Percentiles rank a stretch among this genome's conserved stretches.
phyloP scores from a whole-genome alignment of 2,329 filamentous ascomycete genomes.

The Phyllosticta citriasiana region DNA sequence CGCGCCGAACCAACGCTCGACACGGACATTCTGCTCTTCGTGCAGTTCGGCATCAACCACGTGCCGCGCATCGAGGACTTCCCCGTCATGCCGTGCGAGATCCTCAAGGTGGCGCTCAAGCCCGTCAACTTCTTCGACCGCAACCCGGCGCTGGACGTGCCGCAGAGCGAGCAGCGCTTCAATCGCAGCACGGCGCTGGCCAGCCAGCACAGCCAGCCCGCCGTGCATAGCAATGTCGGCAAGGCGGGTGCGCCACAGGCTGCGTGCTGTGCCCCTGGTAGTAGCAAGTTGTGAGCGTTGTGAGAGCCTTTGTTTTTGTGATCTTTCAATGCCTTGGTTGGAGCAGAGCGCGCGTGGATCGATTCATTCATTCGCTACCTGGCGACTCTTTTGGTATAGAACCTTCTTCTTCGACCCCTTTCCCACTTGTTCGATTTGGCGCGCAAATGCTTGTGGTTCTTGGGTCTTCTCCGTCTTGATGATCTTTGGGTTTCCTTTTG shows the following conservation, averaged over 20 bases:
- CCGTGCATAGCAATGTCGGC: neutral
- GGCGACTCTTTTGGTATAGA: neutral
- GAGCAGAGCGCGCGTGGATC: no score
- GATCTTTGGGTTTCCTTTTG: no score
- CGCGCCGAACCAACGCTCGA: constrained; percentile 46
- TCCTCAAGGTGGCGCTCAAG: constrained; percentile 47
- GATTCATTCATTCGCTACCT: neutral
- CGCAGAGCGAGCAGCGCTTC: constrained; percentile 39
- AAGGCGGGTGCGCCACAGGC: neutral
- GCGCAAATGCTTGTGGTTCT: neutral
- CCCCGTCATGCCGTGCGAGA: constrained; percentile 50
- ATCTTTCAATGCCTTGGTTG: no score
- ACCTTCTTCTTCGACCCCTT: neutral
- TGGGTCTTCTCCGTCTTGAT: neutral
- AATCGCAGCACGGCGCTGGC: constrained; percentile 28
- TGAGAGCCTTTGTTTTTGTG: neutral
- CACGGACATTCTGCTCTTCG: constrained; percentile 46
- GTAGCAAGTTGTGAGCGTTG: neutral
- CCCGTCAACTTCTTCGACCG: constrained; percentile 50
- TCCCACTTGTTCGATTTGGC: neutral
- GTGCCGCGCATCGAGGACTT: constrained; percentile 48
- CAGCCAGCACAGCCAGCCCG: neutral
- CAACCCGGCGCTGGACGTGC: constrained; percentile 51
- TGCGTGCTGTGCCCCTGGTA: neutral
- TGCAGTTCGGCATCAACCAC: constrained; percentile 51